Conservation (phyloP, 768 basidiomycete genomes). For the Neoboletus brunneissimus region DNA sequence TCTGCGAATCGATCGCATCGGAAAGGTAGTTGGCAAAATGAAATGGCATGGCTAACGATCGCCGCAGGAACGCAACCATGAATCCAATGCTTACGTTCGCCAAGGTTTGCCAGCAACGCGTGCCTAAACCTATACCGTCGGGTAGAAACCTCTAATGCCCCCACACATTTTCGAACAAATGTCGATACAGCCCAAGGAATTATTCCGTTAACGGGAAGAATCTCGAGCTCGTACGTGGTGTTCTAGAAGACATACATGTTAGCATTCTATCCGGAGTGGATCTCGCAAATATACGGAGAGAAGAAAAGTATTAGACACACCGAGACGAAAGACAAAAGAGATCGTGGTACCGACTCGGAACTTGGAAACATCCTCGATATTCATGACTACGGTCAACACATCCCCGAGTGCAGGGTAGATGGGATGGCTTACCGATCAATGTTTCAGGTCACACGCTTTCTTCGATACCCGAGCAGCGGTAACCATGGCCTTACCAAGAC, state of each 20-base stretch:
- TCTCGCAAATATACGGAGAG: not conserved
- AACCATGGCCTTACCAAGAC: conserved; percentile 27
- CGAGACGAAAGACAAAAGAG: not conserved
- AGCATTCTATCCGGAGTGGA: not conserved
- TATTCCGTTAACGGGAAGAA: not conserved
- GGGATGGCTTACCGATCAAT: not conserved
- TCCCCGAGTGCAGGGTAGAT: not conserved
- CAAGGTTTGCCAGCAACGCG: too few relatives aligned
- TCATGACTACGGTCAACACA: not conserved
- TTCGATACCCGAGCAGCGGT: conserved; percentile 18
- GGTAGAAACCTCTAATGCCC: not conserved
- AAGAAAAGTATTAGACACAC: not conserved
- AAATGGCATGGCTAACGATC: not conserved
- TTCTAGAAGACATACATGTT: not conserved
- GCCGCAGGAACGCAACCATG: not conserved
- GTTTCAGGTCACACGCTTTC: conserved; percentile 13
- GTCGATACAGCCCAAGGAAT: not conserved
- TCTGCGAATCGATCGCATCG: not conserved
- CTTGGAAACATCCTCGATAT: not conserved
- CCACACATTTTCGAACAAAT: not conserved
- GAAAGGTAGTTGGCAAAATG: not conserved
- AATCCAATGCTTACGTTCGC: too few relatives aligned
- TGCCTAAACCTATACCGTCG: not conserved
- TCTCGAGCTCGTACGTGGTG: not conserved
- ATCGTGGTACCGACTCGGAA: not conserved